These are phyloP conservation scores for Cydonia oblonga DNA, from an alignment of 331 rosid genomes.

Conservation along the genomic window DNA sequence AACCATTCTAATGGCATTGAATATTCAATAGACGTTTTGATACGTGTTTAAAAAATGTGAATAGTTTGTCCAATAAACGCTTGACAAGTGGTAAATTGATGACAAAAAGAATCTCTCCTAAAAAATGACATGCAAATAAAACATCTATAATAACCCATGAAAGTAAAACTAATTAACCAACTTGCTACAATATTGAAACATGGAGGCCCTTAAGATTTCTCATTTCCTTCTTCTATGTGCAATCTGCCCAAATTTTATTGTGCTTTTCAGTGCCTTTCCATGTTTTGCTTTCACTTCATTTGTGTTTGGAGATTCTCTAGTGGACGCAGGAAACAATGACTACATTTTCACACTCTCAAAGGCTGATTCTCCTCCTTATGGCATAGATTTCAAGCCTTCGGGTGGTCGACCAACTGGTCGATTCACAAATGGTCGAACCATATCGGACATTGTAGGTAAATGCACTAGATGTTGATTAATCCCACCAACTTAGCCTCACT, in stretches of 20 bases:
- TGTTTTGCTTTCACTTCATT: too few species aligned
- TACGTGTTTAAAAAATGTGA: background rate
- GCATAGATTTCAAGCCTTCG: constrained; percentile 42
- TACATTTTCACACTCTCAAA: constrained; percentile 35
- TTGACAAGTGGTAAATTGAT: background rate
- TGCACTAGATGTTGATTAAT: background rate
- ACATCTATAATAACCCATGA: background rate
- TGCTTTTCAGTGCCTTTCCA: background rate
- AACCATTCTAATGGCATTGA: background rate
- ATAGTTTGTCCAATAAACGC: accelerated
- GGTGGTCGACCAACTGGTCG: constrained; percentile 42
- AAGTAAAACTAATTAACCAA: background rate
- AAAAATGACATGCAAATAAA: background rate
- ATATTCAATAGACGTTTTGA: background rate
- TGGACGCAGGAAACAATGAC: constrained; percentile 30
- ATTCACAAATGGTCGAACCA: constrained; percentile 46
- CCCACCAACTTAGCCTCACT: background rate
- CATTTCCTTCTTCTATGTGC: background rate
- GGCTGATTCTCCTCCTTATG: constrained; percentile 38
- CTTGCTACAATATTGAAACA: background rate
- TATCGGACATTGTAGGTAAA: constrained; percentile 37
- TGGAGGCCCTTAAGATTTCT: background rate
- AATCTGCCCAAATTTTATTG: background rate
- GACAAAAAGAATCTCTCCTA: background rate
- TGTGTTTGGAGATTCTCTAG: constrained; percentile 34